phyloP scores from a whole-genome alignment of 768 basidiomycete species.

The Boletus sp. region DNA sequence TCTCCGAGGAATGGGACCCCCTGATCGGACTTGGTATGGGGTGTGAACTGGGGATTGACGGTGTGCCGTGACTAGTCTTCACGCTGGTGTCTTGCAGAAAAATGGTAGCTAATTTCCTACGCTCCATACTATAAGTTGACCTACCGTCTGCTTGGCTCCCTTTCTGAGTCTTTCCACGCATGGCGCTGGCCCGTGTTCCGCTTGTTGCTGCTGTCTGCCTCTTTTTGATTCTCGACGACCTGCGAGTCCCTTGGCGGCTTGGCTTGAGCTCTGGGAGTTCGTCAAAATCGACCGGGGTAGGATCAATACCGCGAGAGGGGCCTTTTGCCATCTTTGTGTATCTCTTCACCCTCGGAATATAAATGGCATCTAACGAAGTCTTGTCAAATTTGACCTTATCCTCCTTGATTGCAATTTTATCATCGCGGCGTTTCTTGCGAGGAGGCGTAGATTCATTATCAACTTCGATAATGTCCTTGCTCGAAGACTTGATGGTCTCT shows the following conservation, averaged over 20 bases:
- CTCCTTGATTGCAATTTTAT: not conserved
- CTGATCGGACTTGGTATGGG: not conserved
- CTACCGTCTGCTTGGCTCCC: constrained; percentile 3
- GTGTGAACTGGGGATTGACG: not conserved
- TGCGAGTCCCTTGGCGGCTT: constrained; percentile 11
- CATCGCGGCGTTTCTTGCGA: constrained; percentile 22
- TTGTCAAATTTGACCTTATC: constrained; percentile 1
- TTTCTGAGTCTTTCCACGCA: constrained; percentile 25
- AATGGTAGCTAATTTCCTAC: not conserved
- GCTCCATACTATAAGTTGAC: not conserved
- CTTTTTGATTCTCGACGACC: constrained; percentile 18
- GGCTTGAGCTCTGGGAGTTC: constrained; percentile 26
- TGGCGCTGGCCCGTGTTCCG: constrained; percentile 19
- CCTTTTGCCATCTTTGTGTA: constrained; percentile 34
- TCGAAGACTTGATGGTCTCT: constrained; percentile 9
- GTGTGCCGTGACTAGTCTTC: not conserved
- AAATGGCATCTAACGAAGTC: not conserved
- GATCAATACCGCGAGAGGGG: constrained; percentile 28
- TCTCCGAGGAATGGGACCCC: not conserved
- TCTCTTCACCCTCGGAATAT: constrained; percentile 25
- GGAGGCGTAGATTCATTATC: constrained; percentile 15
- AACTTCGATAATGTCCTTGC: constrained; percentile 4
- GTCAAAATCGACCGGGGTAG: constrained; percentile 30
- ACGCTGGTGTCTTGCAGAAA: not conserved
- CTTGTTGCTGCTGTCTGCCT: constrained; percentile 1